phyloP scores from a whole-genome alignment of 176 grass and related monocot species.

The Otatea glauca region DNA sequence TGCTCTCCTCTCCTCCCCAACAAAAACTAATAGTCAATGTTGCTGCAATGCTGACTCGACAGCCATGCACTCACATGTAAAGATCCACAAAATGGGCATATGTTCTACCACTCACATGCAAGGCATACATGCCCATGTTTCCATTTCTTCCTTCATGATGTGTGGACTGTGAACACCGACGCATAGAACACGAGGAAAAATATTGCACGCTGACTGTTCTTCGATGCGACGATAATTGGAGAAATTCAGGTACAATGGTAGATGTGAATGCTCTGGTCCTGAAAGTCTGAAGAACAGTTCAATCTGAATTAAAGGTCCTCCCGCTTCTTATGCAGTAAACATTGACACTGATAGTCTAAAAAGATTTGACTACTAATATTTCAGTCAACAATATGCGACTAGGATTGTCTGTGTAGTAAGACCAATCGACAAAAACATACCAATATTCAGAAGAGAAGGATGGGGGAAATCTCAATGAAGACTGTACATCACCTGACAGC shows the following conservation, averaged over 20 bases:
- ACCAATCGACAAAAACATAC: not conserved
- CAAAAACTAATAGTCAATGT: not conserved
- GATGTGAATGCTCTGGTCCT: not conserved
- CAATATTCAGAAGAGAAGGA: not conserved
- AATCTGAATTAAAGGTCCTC: not conserved
- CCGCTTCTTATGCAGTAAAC: not conserved
- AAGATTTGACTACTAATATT: not conserved
- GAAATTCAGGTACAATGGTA: not conserved
- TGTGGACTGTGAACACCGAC: not conserved
- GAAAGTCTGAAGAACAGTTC: constrained; percentile 21
- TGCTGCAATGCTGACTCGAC: too few species aligned
- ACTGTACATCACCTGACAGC: not conserved
- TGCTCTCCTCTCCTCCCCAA: not conserved
- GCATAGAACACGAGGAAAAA: constrained; percentile 5
- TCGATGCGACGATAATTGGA: constrained; percentile 16
- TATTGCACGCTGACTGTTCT: not conserved
- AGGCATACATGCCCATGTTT: constrained; percentile 52
- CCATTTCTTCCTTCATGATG: not conserved
- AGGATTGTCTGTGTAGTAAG: not conserved
- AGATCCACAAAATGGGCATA: constrained; percentile 43
- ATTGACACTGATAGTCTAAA: not conserved
- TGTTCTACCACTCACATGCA: constrained; percentile 48
- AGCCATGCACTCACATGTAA: constrained; percentile 53
- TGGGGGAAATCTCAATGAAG: not conserved
- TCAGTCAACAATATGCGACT: not conserved